These are phyloP conservation scores for Cyberlindnera misumaiensis DNA, from an alignment of 805 yeast species.

Conservation along the genomic window DNA sequence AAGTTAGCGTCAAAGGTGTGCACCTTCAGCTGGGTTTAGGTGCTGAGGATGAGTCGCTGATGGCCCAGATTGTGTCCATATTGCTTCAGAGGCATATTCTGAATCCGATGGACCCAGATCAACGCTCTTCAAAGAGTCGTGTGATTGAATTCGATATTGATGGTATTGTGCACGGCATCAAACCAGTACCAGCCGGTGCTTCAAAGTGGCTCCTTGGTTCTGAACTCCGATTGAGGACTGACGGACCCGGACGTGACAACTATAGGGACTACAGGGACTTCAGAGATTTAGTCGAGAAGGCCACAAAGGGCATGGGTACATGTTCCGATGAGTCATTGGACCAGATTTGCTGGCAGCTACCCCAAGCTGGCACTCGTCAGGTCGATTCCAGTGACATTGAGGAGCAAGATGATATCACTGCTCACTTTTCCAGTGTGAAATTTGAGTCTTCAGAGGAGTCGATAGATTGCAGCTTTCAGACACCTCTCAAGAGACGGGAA, in stretches of 20 bases:
- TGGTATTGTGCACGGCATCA: too few species aligned
- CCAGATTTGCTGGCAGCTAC: not conserved
- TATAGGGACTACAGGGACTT: too few species aligned
- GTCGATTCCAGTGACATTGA: constrained; percentile 4
- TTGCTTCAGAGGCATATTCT: constrained; percentile 1
- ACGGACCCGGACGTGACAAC: too few species aligned
- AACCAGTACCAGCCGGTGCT: too few species aligned
- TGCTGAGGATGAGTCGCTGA: not conserved
- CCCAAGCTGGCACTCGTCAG: not conserved
- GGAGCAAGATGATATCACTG: constrained; percentile 1
- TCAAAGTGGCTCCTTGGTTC: too few species aligned
- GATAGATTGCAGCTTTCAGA: constrained; percentile 1
- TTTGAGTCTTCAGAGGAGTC: constrained; percentile 4
- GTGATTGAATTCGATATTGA: too few species aligned
- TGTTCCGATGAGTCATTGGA: not conserved
- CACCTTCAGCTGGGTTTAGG: constrained; percentile 15
- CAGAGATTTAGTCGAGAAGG: too few species aligned
- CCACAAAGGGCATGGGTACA: too few species aligned
- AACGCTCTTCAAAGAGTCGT: too few species aligned
- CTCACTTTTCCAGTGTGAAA: constrained; percentile 5
- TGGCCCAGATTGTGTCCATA: constrained; percentile 11
- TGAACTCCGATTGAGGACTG: too few species aligned
- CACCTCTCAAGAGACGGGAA: not conserved
- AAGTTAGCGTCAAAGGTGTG: constrained; percentile 7
- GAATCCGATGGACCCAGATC: not conserved